A percentile compares a stretch with the other conserved stretches of the same genome.
Evolutionary conservation across 257 asterid species (phyloP).

Genomic region (Solanum virginianum): DNA sequence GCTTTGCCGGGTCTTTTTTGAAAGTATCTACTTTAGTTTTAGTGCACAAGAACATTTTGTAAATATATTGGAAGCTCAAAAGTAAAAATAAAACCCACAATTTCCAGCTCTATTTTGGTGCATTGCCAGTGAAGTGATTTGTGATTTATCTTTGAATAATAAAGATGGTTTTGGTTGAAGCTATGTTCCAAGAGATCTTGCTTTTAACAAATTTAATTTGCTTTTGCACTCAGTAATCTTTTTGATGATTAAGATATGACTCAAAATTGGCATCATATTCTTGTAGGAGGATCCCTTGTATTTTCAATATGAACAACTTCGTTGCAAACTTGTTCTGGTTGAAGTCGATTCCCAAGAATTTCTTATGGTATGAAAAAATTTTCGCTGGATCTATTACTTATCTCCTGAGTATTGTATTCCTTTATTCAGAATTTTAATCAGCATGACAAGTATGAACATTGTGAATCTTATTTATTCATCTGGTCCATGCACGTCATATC

Average conservation of each 20-base stretch:
- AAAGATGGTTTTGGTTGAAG: background rate
- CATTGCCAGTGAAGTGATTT: background rate
- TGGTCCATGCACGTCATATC: background rate
- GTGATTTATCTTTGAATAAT: background rate
- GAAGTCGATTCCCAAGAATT: conserved; percentile 53
- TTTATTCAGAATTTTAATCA: background rate
- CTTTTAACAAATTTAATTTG: background rate
- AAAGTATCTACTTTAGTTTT: background rate
- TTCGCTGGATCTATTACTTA: conserved; percentile 8
- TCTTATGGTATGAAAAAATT: conserved; percentile 25
- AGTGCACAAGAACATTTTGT: background rate
- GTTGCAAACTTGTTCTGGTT: conserved; percentile 60
- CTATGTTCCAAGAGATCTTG: background rate
- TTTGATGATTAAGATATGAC: background rate
- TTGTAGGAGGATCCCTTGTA: conserved; percentile 65
- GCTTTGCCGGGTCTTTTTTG: background rate
- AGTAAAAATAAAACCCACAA: background rate
- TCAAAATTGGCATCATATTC: background rate
- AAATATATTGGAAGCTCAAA: background rate
- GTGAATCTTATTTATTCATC: background rate
- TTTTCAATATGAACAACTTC: conserved; percentile 65
- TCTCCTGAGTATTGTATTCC: background rate
- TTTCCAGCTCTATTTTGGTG: background rate
- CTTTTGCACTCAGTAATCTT: background rate
- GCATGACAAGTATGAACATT: background rate